Evolutionary conservation across 73 alveolate genomes (phyloP), one percentile per base, ranked within the genome.

Genomic region (Blepharisma stoltei): DNA sequence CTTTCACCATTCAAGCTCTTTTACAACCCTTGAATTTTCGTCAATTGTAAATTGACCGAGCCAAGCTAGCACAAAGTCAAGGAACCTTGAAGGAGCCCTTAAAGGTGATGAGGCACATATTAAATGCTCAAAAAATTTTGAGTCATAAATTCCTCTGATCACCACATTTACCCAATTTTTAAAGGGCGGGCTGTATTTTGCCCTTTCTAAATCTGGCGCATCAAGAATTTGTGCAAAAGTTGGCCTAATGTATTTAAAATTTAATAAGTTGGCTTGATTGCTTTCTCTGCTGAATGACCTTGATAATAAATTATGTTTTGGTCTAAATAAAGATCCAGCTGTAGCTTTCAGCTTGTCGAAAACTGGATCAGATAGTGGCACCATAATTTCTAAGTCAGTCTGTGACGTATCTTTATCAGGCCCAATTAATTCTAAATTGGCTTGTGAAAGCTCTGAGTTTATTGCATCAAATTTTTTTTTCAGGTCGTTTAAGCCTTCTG

Each of bases 61-160:
- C 93, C 97, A 90, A 0, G 93, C 82, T 76, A 85, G 88, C 18
- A 85, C 90, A 81, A 90, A 90, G 60, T 90, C 97, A 7, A 93
- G 84, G 65, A 88, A 76, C 47, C 86, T 83, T 3, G 88, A 44
- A 48, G 70, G 75, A 52, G 70, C 54, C 9, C 77, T 69, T 44
- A 77, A 18, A 76, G 88, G 21, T 38, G 44, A 43, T 6, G 73
- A 46, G 38, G 90, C 93, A n/a, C 53, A 53, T 37, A 80, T 48
- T 7, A 76, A 60, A 83, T 90, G 88, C 52, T 92, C 98, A 84
- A 69, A 83, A 71, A 79, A 90, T 78, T 92, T 86, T 14, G 94
- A 87, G 67, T 92, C 98, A 21, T 86, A 76, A 20, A 92, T 92
- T 0, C 92, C 95, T 55, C 92, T 83, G 55, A 92, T 80, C 73